Evolutionary conservation across 139 green algal genomes (phyloP).

Genomic region (Picochlorum sp.): DNA sequence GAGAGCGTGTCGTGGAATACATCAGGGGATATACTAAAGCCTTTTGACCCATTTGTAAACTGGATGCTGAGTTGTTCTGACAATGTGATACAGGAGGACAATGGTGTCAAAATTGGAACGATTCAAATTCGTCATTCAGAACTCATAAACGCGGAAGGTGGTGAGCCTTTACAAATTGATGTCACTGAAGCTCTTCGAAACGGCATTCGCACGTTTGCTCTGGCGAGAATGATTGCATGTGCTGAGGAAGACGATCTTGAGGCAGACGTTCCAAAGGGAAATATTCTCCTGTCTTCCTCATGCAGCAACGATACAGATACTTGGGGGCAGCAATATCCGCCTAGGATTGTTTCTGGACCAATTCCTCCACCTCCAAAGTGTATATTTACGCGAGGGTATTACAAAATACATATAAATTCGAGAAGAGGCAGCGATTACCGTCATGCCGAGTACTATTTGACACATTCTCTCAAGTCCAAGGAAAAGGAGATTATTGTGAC

Average conservation of each 20-base stretch:
- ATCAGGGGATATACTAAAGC: conserved; percentile 1
- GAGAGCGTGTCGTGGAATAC: neutral
- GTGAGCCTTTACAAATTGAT: neutral
- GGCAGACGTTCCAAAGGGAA: neutral
- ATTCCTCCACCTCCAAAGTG: neutral
- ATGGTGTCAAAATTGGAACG: neutral
- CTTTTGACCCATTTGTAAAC: neutral
- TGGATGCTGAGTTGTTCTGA: neutral
- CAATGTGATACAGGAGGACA: neutral
- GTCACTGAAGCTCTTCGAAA: neutral
- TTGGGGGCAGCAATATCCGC: neutral
- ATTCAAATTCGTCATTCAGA: neutral
- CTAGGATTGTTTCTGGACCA: conserved; percentile 1
- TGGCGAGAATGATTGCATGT: neutral
- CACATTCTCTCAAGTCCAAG: neutral
- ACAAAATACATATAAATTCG: conserved; percentile 3
- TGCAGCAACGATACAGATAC: conserved; percentile 1
- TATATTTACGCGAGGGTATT: neutral
- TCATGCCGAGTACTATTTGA: neutral
- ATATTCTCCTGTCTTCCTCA: neutral
- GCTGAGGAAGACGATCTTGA: neutral
- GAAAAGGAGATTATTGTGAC: neutral
- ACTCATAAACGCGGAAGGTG: neutral
- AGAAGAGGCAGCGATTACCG: neutral
- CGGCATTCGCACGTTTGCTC: neutral